Base-by-base conservation (phyloP, 1,284 basidiomycete genomes). In the Malassezia yamatoensis region DNA sequence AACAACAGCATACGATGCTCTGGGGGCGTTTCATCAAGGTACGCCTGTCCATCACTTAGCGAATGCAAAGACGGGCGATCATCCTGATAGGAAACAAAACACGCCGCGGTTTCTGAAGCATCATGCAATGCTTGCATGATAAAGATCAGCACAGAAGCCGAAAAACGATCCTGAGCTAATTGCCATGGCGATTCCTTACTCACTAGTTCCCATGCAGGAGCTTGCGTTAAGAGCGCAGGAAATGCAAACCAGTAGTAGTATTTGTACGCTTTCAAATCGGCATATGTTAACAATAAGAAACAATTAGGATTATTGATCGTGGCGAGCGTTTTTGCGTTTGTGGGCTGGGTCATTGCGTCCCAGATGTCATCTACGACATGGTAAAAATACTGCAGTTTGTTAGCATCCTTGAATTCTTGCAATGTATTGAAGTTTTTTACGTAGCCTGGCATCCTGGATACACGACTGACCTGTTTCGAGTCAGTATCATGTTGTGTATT, bases 171-270 rank as follows among this genome's bases (percentile, higher is more conserved):
- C 12, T 49, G 35, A 13, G 20, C 35, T 15, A 33, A 32, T 13
- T 29, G 0, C 34, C 47, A 39, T 5, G 8, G 36, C n/a, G 35
- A 18, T n/a, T 16, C 35, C 3, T 20, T 20, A 29, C 11, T 24
- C 41, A 21, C 32, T 13, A 53, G 16, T 15, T 16, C 33, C 51
- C 51, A 53, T 2, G 43, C 51, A 2, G 60, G 53, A 0, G 70
- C 67, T 36, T 62, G 62, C 1, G 62, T 80, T 0, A 86, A 83
- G 54, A 96, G 83, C 0, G 90, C 89, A 0, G 94, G 94, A 75
- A 96, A 94, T 0, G 87, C 87, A 68, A 96, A 96, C 91, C 93
- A 96, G 77, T 98, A 96, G 73, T 86, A 90, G 75, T 89, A 96
- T 62, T 86, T 86, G 79, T 93, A 96, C 76, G 93, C 96, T 80